Conservation (phyloP, 768 basidiomycete species). For the Leccinum fibrillosum region DNA sequence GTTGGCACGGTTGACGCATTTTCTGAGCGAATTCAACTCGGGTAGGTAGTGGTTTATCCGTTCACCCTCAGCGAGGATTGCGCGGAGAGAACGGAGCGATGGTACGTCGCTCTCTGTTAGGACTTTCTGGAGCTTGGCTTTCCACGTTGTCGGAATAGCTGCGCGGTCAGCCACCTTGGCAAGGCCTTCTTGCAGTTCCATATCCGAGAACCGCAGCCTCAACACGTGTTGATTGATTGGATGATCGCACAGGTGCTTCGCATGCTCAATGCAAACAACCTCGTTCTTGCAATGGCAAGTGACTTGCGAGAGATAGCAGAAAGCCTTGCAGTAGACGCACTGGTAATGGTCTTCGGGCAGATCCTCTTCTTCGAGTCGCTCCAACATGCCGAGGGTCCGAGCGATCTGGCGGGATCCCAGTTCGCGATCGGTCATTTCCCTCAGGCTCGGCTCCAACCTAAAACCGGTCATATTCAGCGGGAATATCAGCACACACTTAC, state of each 20-base stretch:
- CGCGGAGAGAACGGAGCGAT: constrained; percentile 70
- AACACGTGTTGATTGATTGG: constrained; percentile 54
- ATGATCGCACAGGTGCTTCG: constrained; percentile 70
- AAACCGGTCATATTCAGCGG: constrained; percentile 19
- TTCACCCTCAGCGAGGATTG: constrained; percentile 85
- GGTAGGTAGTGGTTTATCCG: constrained; percentile 73
- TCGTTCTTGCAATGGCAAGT: constrained; percentile 74
- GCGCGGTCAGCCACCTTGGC: constrained; percentile 69
- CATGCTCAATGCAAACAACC: constrained; percentile 86
- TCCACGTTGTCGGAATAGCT: constrained; percentile 72
- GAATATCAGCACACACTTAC: constrained; percentile 12
- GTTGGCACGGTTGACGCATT: constrained; percentile 76
- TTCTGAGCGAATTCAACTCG: constrained; percentile 69
- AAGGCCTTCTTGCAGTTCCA: constrained; percentile 67
- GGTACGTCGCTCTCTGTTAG: constrained; percentile 71
- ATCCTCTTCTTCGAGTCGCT: constrained; percentile 75
- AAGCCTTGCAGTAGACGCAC: constrained; percentile 88
- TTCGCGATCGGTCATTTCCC: constrained; percentile 89
- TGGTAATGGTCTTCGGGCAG: constrained; percentile 93
- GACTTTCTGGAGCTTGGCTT: constrained; percentile 59
- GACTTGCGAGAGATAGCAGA: constrained; percentile 94
- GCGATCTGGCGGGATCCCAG: constrained; percentile 61
- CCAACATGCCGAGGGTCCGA: constrained; percentile 56
- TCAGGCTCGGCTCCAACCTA: constrained; percentile 81
- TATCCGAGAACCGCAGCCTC: constrained; percentile 79